These are phyloP conservation scores for Pachyrhizus erosus DNA, from an alignment of 306 rosid genomes.

Conservation along the genomic window DNA sequence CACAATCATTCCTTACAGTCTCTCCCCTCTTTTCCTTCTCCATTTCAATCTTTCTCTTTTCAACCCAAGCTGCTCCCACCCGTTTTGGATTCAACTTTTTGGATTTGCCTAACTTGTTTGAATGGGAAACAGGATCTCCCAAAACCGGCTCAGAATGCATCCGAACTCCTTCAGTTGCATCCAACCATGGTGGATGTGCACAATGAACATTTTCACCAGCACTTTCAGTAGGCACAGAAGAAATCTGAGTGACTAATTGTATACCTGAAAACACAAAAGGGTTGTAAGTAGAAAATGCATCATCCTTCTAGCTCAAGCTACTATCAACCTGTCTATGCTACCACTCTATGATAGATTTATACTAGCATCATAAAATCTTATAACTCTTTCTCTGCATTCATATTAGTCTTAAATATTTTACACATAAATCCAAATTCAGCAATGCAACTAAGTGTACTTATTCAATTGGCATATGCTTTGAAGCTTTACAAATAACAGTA, in stretches of 20 bases:
- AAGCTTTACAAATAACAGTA: constrained; percentile 6
- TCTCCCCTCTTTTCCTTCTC: constrained; percentile 96
- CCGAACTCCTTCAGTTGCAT: constrained; percentile 59
- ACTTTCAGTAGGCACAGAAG: constrained; percentile 47
- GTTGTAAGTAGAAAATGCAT: constrained; percentile 43
- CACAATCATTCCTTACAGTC: constrained; percentile 57
- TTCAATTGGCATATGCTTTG: constrained; percentile 22
- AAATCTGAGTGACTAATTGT: constrained; percentile 56
- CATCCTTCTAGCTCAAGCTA: constrained; percentile 16
- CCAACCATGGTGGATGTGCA: constrained; percentile 90
- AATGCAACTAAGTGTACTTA: background rate
- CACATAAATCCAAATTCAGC: background rate
- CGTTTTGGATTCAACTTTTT: constrained; percentile 80
- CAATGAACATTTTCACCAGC: constrained; percentile 66
- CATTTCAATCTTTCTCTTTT: constrained; percentile 82
- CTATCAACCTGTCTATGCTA: constrained; percentile 26
- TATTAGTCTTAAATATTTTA: constrained; percentile 6
- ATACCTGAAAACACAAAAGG: constrained; percentile 59
- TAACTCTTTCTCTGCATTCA: constrained; percentile 7
- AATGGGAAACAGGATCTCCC: too few species aligned
- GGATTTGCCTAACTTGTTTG: constrained; percentile 62
- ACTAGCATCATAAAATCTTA: background rate
- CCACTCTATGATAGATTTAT: constrained; percentile 16
- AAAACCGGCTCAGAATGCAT: constrained; percentile 23
- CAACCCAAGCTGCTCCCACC: constrained; percentile 99